These are phyloP conservation scores for Colletotrichum euphorbiae DNA, from an alignment of 2,329 filamentous ascomycete species.

Conservation along the genomic window DNA sequence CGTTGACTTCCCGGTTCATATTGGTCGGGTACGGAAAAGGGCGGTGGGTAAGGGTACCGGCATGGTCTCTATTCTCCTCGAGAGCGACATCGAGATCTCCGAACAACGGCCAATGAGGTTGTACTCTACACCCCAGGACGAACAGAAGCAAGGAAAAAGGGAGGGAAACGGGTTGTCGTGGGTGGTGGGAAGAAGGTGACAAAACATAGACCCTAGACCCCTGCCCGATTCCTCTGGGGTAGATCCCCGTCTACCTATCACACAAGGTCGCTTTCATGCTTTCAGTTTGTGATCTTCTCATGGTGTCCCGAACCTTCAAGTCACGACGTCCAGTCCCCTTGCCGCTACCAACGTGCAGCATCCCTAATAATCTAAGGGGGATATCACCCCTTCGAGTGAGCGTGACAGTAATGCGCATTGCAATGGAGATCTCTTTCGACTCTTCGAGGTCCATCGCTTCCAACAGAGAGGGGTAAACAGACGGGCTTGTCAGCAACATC, in stretches of 20 bases:
- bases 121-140: not conserved
- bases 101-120: not conserved
- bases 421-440: not conserved
- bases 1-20: constrained; percentile 4
- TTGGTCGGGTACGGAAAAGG: constrained; percentile 15
- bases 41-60: constrained; percentile 7
- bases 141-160: not conserved
- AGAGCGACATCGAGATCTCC: constrained; percentile 21
- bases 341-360: not conserved
- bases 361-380: not conserved
- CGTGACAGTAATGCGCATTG: not conserved
- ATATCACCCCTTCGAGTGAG: not conserved
- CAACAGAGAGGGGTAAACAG: not conserved
- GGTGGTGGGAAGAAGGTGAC: constrained; percentile 24
- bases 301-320: not conserved
- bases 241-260: constrained; percentile 22
- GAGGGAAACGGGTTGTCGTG: not conserved
- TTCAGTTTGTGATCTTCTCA: constrained; percentile 13
- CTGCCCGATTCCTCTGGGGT: constrained; percentile 22
- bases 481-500: constrained; percentile 3
- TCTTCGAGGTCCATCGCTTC: not conserved
- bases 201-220: constrained; percentile 21
- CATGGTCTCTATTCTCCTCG: not conserved
- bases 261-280: constrained; percentile 3
- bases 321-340: not conserved